Evolutionary conservation across 108 stramenopile species (phyloP), one percentile per base, ranked within the genome.

Genomic region (Cyclotella baltica): DNA sequence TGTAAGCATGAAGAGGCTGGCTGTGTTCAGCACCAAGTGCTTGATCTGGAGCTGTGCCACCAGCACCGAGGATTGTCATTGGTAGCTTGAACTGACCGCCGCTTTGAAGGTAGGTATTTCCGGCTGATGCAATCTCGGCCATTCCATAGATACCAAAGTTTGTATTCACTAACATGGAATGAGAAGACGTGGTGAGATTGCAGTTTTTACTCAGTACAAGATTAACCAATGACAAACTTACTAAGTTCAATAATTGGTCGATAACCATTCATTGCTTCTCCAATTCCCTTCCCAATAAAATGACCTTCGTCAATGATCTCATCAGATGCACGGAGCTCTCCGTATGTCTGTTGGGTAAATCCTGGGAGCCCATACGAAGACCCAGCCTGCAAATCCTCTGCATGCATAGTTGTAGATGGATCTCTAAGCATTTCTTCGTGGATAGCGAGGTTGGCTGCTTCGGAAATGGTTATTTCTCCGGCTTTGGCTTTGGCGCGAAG

Each of bases 131-230:
- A 25, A 90, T 84, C 75, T 90, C 89, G 19, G 89, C 89, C 88
- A 90, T 87, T 25, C 89, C 88, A 76, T 90, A 90, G 72, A 90
- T 90, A 56, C 89, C 89, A 67, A 90, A 88, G 58, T 90, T 90
- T 16, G 88, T 78, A 78, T 90, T 90, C 89, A 90, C 55, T 55
- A 23, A n/a, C 47, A 16, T 43, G 6, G 10, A 43, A 11, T 13
- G n/a, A 48, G 47, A 48, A 48, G 47, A 48, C 2, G 47, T 6
- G n/a, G 47, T 48, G 1, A 48, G n/a, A 4, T 48, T n/a, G 47
- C 47, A 48, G 47, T 2, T n/a, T 16, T 48, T 4, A n/a, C n/a
- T n/a, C n/a, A n/a, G n/a, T 48, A 48, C 6, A 4, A 48, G 47
- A 4, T 16, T 6, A 43, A 6, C 18, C 18, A n/a, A n/a, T 2